Evolutionary conservation across 2,329 filamentous ascomycete genomes (phyloP).

Genomic region (Myrmaecium sp.): DNA sequence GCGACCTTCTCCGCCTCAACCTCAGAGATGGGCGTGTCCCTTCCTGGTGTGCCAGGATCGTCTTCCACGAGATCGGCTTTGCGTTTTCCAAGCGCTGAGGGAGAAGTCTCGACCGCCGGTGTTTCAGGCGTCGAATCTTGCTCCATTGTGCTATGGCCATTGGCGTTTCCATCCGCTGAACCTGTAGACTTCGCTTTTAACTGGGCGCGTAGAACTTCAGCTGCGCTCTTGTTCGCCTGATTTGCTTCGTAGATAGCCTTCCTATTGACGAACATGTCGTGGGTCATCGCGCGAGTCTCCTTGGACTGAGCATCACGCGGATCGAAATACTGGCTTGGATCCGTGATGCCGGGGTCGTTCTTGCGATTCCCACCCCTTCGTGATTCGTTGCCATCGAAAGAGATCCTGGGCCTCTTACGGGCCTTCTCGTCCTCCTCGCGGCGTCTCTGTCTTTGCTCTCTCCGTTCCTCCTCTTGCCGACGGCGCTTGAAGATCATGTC

Average conservation of each 20-base stretch:
- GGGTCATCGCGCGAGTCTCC: constrained; percentile 43
- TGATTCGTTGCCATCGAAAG: constrained; percentile 1
- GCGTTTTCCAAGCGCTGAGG: constrained; percentile 51
- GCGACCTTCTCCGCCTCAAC: constrained; percentile 29
- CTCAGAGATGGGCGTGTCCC: constrained; percentile 35
- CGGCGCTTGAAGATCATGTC: constrained; percentile 82
- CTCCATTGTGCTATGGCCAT: constrained; percentile 7
- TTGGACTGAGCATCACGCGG: constrained; percentile 20
- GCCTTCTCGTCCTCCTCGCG: constrained; percentile 3
- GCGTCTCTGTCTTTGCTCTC: constrained; percentile 4
- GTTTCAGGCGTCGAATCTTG: constrained; percentile 6
- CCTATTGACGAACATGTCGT: constrained; percentile 76
- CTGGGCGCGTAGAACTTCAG: constrained; percentile 67
- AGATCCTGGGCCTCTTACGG: background rate
- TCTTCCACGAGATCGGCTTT: constrained; percentile 56
- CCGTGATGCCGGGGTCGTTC: constrained; percentile 2
- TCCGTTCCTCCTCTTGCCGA: constrained; percentile 66
- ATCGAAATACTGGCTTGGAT: constrained; percentile 13
- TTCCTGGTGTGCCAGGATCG: constrained; percentile 39
- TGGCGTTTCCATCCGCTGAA: constrained; percentile 16
- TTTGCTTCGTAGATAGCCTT: constrained; percentile 32
- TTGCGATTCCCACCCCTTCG: constrained; percentile 2
- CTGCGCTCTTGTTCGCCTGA: constrained; percentile 82
- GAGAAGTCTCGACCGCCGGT: constrained; percentile 10
- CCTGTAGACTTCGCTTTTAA: constrained; percentile 59